Evolutionary conservation across 306 rosid genomes (phyloP).

Genomic region (Cucurbita ficifolia): DNA sequence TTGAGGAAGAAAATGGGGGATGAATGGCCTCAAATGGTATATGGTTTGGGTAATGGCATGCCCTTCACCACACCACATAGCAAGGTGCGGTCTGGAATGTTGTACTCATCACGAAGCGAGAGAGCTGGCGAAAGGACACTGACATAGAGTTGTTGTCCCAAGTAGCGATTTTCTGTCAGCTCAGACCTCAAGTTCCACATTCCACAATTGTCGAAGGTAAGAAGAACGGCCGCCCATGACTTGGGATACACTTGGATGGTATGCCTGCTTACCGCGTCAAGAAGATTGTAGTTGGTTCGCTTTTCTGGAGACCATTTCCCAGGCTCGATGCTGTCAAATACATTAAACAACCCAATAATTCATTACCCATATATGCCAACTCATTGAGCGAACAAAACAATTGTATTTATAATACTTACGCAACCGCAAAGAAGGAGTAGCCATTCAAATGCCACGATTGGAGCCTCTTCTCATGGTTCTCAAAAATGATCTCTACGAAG

Average conservation of each 20-base stretch:
- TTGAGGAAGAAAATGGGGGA: neutral
- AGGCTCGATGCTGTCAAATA: slow-evolving; percentile 34
- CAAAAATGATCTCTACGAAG: slow-evolving; percentile 62
- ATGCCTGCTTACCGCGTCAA: slow-evolving; percentile 65
- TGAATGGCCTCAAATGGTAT: neutral
- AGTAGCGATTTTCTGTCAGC: neutral
- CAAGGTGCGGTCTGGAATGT: neutral
- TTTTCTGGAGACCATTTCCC: slow-evolving; percentile 58
- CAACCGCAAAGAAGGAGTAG: slow-evolving; percentile 9
- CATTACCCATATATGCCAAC: too few relatives aligned
- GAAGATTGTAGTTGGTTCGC: slow-evolving; percentile 19
- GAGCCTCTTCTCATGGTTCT: slow-evolving; percentile 60
- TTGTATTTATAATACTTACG: neutral
- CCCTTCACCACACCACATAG: neutral
- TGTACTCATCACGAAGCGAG: neutral
- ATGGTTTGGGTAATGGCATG: neutral
- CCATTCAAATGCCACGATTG: slow-evolving; percentile 62
- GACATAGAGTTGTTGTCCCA: neutral
- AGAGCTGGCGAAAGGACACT: neutral
- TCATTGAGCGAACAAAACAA: too few relatives aligned
- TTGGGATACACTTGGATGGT: slow-evolving; percentile 53
- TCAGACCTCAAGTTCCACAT: slow-evolving; percentile 14
- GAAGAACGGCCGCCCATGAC: slow-evolving; percentile 9
- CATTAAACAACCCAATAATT: neutral
- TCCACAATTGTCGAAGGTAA: slow-evolving; percentile 18